Percentiles rank a stretch among this genome's conserved stretches.
Evolutionary conservation across 805 yeast genomes (phyloP).

Genomic region (Barnettozyma californica): DNA sequence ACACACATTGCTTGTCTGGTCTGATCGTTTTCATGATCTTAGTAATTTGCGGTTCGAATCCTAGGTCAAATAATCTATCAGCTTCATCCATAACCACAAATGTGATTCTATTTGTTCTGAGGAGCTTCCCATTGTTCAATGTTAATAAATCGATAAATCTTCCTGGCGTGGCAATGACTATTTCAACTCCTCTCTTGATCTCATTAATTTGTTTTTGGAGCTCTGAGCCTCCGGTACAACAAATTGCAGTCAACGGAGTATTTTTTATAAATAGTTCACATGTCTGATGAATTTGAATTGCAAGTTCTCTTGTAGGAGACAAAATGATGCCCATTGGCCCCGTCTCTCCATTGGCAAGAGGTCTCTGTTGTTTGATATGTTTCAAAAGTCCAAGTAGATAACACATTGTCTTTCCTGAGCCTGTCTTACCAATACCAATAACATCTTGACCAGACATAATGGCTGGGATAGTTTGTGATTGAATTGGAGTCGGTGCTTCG

Average conservation of each 20-base stretch:
- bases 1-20: conserved; percentile 82
- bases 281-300: conserved; percentile 74
- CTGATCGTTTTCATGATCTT: conserved; percentile 72
- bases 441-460: conserved; percentile 87
- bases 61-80: conserved; percentile 93
- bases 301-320: conserved; percentile 91
- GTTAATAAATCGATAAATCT: conserved; percentile 84
- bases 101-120: conserved; percentile 60
- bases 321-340: conserved; percentile 79
- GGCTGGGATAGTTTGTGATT: conserved; percentile 85
- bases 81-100: conserved; percentile 94
- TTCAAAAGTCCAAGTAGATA: conserved; percentile 80
- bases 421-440: conserved; percentile 93
- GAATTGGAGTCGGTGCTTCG: conserved; percentile 76
- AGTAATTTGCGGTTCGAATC: conserved; percentile 92
- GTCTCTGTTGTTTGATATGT: conserved; percentile 73
- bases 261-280: conserved; percentile 50
- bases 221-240: conserved; percentile 90
- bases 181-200: conserved; percentile 69
- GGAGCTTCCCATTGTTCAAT: conserved; percentile 72
- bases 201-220: conserved; percentile 78
- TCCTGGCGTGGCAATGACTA: conserved; percentile 93
- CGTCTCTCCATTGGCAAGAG: conserved; percentile 39
- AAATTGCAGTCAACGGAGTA: conserved; percentile 49
- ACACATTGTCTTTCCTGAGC: conserved; percentile 92